phyloP scores from a whole-genome alignment of 768 basidiomycete genomes.

The Trametes cubensis region DNA sequence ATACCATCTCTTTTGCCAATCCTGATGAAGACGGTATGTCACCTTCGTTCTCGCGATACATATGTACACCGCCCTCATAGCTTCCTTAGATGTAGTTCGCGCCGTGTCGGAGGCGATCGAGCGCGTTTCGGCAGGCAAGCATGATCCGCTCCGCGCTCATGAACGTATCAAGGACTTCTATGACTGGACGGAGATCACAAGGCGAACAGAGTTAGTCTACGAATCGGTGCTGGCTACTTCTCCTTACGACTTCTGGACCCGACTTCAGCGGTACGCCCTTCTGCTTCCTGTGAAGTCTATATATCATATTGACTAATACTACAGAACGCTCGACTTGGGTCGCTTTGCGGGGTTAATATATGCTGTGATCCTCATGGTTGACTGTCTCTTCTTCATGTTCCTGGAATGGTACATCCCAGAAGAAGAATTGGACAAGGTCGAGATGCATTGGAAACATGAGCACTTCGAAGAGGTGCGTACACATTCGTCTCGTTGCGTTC shows the following conservation, averaged over 20 bases:
- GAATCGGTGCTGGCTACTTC: slow-evolving; percentile 59
- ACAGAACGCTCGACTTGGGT: slow-evolving; percentile 76
- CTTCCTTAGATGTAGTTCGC: slow-evolving; percentile 70
- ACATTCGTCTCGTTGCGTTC: no score
- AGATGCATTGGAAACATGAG: slow-evolving; percentile 58
- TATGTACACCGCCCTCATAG: background rate
- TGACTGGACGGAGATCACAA: slow-evolving; percentile 79
- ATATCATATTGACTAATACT: background rate
- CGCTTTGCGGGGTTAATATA: slow-evolving; percentile 86
- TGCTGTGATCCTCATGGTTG: slow-evolving; percentile 84
- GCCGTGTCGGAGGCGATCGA: slow-evolving; percentile 81
- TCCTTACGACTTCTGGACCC: slow-evolving; percentile 72
- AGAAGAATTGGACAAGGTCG: slow-evolving; percentile 75
- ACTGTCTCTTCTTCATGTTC: slow-evolving; percentile 83
- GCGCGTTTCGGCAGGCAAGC: slow-evolving; percentile 64
- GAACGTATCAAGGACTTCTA: slow-evolving; percentile 82
- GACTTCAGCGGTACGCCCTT: slow-evolving; percentile 65
- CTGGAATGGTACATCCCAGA: slow-evolving; percentile 86
- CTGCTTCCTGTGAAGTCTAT: background rate
- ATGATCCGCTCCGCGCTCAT: slow-evolving; percentile 79
- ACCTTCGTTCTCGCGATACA: background rate
- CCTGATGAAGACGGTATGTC: slow-evolving; percentile 89
- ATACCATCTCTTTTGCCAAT: slow-evolving; percentile 94
- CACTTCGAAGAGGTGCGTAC: slow-evolving; percentile 38
- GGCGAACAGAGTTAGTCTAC: slow-evolving; percentile 85